phyloP scores from a whole-genome alignment of 768 basidiomycete genomes.

The Daedalea quercina region DNA sequence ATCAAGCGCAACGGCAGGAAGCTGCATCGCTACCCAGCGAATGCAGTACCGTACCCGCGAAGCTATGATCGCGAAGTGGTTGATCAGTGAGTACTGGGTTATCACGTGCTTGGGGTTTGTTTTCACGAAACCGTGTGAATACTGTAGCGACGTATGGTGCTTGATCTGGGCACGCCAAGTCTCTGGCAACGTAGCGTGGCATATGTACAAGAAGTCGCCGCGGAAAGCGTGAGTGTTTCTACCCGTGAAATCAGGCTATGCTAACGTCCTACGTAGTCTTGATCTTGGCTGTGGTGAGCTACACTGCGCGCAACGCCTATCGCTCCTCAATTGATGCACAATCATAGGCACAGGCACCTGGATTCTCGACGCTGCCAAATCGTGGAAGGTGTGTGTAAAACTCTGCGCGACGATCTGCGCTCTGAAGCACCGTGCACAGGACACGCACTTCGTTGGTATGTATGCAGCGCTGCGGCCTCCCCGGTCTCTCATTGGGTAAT shows the following conservation, averaged over 20 bases:
- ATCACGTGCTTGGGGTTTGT: slow-evolving; percentile 1
- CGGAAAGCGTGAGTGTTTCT: slow-evolving; percentile 41
- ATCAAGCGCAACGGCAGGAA: slow-evolving; percentile 41
- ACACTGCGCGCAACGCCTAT: neutral
- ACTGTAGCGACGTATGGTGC: slow-evolving; percentile 62
- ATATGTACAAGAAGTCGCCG: slow-evolving; percentile 55
- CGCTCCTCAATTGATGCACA: neutral
- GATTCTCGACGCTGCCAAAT: slow-evolving; percentile 57
- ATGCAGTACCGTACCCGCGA: slow-evolving; percentile 63
- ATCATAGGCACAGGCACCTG: slow-evolving; percentile 62
- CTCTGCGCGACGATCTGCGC: too few species aligned
- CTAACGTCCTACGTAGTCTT: slow-evolving; percentile 40
- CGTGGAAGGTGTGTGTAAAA: slow-evolving; percentile 44
- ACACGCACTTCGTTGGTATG: slow-evolving; percentile 59
- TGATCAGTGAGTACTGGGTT: slow-evolving; percentile 49
- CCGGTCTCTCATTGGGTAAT: neutral
- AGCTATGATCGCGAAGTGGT: slow-evolving; percentile 56
- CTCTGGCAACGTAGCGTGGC: slow-evolving; percentile 51
- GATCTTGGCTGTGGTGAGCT: slow-evolving; percentile 68
- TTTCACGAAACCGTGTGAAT: slow-evolving; percentile 1
- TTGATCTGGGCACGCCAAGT: slow-evolving; percentile 39
- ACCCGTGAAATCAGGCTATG: slow-evolving; percentile 1
- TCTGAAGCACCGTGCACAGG: slow-evolving; percentile 28
- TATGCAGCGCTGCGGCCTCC: neutral
- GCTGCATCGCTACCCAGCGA: slow-evolving; percentile 45